Evolutionary conservation across 495 filamentous ascomycete species (phyloP).

Genomic region (Xylaria bambusicola): DNA sequence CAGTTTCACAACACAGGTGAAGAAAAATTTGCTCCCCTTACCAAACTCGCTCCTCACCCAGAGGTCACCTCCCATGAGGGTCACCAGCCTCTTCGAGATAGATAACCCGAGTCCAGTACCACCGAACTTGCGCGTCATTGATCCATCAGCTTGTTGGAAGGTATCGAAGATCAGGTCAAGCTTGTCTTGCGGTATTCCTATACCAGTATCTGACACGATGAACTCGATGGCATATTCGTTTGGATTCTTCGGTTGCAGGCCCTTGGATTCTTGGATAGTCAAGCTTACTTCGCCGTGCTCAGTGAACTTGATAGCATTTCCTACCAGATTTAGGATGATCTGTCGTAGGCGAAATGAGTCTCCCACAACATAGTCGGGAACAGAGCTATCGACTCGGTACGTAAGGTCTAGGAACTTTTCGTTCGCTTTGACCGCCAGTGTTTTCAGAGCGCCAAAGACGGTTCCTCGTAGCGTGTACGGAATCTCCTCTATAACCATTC

Average conservation of each 20-base stretch:
- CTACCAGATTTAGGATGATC: conserved; percentile 83
- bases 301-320: conserved; percentile 93
- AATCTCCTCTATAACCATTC: conserved; percentile 99
- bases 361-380: conserved; percentile 94
- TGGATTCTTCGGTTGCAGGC: conserved; percentile 56
- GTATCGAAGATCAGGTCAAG: conserved; percentile 98
- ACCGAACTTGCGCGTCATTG: conserved; percentile 94
- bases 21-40: conserved; percentile 92
- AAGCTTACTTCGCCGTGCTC: conserved; percentile 97
- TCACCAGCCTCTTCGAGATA: conserved; percentile 94
- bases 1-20: conserved; percentile 90
- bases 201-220: conserved; percentile 94
- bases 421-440: conserved; percentile 93
- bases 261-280: conserved; percentile 76
- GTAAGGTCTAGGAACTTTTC: conserved; percentile 93
- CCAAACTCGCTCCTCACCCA: conserved; percentile 96
- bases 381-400: conserved; percentile 89
- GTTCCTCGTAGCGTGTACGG: conserved; percentile 93
- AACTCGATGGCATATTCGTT: conserved; percentile 95
- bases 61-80: conserved; percentile 95
- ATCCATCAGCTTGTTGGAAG: conserved; percentile 98
- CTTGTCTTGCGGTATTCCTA: conserved; percentile 95
- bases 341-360: conserved; percentile 96
- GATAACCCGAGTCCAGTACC: conserved; percentile 94
- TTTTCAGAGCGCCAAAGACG: conserved; percentile 97